A percentile compares a stretch with the other conserved stretches of the same genome.
phyloP scores from a whole-genome alignment of 2,329 filamentous ascomycete species.

The Calonectria ilicicola region DNA sequence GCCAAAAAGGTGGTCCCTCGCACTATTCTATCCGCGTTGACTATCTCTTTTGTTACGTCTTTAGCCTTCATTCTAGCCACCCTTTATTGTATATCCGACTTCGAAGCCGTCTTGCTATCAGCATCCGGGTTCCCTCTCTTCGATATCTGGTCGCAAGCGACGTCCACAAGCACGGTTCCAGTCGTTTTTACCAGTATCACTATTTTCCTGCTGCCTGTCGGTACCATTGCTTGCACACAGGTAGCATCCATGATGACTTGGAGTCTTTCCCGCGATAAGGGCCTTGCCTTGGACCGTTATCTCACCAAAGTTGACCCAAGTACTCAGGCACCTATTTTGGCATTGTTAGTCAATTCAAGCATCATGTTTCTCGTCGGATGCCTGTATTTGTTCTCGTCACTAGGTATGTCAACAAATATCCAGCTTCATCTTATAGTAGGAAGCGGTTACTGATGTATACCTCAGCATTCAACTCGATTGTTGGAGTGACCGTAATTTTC shows the following conservation, averaged over 20 bases:
- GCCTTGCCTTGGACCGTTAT: neutral
- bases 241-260: conserved; percentile 11
- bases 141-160: neutral
- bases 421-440: neutral
- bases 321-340: neutral
- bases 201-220: neutral
- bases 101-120: neutral
- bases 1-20: neutral
- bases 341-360: neutral
- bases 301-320: neutral
- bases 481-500: neutral
- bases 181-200: conserved; percentile 3
- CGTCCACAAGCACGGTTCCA: neutral
- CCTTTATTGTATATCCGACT: neutral
- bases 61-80: neutral
- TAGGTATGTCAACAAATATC: neutral
- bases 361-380: conserved; percentile 11
- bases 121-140: neutral
- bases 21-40: neutral
- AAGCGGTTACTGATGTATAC: neutral
- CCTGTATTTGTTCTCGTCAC: neutral
- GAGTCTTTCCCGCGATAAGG: conserved; percentile 1
- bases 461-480: neutral
- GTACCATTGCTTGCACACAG: neutral
- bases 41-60: neutral